Conservation (phyloP, 2,329 filamentous ascomycete species). For the Xylariomycetidae sp. region DNA sequence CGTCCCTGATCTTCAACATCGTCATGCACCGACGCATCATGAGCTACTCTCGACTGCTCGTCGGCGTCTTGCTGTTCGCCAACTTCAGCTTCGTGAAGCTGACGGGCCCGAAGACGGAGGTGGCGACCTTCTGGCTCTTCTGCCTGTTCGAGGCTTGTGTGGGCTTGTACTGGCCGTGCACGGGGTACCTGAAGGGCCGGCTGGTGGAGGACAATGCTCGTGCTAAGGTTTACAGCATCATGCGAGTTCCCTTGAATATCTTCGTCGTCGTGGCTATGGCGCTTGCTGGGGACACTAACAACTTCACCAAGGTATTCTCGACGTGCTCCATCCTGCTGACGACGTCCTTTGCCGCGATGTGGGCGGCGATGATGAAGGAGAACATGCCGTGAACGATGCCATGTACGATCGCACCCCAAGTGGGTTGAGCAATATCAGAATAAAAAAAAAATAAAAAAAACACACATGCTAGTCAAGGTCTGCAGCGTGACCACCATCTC, state of each 20-base stretch:
- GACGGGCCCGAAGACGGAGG: constrained; percentile 31
- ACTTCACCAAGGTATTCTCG: constrained; percentile 18
- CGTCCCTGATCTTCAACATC: constrained; percentile 24
- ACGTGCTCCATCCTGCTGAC: constrained; percentile 22
- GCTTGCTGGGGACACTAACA: constrained; percentile 33
- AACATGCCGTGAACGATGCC: constrained; percentile 17
- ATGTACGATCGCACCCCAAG: too few species aligned
- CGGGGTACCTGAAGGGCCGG: constrained; percentile 43
- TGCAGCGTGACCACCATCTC: too few species aligned
- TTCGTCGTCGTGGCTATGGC: constrained; percentile 37
- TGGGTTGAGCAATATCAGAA: too few species aligned
- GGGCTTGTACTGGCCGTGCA: constrained; percentile 52
- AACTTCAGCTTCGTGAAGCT: constrained; percentile 36
- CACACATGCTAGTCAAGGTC: too few species aligned
- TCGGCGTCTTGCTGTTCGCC: constrained; percentile 26
- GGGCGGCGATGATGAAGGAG: constrained; percentile 19
- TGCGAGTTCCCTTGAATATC: constrained; percentile 45
- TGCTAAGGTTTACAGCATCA: constrained; percentile 48
- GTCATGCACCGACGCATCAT: constrained; percentile 25
- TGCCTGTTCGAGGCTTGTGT: constrained; percentile 52
- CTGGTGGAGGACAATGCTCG: constrained; percentile 43
- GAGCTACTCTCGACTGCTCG: constrained; percentile 29
- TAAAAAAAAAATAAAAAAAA: too few species aligned
- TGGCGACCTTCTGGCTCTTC: constrained; percentile 47
- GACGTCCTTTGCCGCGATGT: constrained; percentile 18